phyloP scores from a whole-genome alignment of 495 filamentous ascomycete genomes.

The Annulohypoxylon bovei region DNA sequence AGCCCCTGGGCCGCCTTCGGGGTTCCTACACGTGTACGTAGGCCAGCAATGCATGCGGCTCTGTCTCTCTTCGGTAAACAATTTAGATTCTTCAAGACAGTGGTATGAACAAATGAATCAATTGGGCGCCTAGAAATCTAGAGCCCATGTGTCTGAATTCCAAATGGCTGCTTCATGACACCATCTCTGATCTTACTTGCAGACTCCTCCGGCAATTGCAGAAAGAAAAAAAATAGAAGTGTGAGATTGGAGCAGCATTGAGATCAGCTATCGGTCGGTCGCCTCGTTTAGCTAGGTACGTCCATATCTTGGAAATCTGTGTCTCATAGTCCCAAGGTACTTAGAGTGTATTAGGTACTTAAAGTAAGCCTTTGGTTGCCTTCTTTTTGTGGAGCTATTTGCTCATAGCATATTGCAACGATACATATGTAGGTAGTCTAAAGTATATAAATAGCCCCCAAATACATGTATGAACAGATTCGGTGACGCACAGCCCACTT shows the following conservation, averaged over 20 bases:
- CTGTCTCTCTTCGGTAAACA: constrained; percentile 23
- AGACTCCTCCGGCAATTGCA: constrained; percentile 28
- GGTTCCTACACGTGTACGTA: constrained; percentile 37
- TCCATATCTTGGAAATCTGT: not conserved
- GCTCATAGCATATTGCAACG: not conserved
- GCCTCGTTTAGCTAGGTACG: constrained; percentile 14
- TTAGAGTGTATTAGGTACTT: not conserved
- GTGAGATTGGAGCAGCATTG: constrained; percentile 5
- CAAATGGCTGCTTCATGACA: constrained; percentile 25
- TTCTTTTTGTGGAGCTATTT: constrained; percentile 25
- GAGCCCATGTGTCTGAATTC: constrained; percentile 25
- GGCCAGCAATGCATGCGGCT: constrained; percentile 28
- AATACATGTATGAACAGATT: not conserved
- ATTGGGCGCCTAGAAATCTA: constrained; percentile 32
- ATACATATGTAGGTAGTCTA: not conserved
- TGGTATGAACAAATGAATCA: constrained; percentile 9
- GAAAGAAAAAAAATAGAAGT: not conserved
- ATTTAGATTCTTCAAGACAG: not conserved
- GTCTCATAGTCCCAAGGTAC: not conserved
- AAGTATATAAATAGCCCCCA: constrained; percentile 28
- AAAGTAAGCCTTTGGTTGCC: constrained; percentile 23
- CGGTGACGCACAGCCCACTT: constrained; percentile 38
- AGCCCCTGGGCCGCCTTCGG: constrained; percentile 18
- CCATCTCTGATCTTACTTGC: constrained; percentile 30
- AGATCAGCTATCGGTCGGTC: constrained; percentile 19